phyloP scores from a whole-genome alignment of 2,329 filamentous ascomycete genomes.

The Sarocladium strictum region DNA sequence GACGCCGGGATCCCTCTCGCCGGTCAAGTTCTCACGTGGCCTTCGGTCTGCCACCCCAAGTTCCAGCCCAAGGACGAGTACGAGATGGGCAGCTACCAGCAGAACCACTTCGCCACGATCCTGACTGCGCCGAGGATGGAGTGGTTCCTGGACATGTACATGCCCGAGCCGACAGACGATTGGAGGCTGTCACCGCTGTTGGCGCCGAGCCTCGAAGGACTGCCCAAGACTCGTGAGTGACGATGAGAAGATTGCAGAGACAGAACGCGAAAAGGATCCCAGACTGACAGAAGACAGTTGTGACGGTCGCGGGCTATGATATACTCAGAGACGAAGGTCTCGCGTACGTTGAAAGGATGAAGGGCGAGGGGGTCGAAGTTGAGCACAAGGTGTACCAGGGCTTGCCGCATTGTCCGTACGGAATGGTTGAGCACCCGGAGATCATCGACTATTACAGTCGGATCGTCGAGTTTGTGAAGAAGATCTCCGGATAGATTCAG shows the following conservation, averaged over 20 bases:
- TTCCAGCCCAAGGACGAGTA: slow-evolving; percentile 26
- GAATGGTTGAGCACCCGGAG: slow-evolving; percentile 11
- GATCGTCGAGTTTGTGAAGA: slow-evolving; percentile 11
- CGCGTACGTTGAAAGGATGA: slow-evolving; percentile 29
- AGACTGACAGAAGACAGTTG: no score
- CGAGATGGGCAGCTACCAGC: slow-evolving; percentile 28
- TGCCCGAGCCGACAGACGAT: slow-evolving; percentile 20
- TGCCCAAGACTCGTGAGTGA: slow-evolving; percentile 28
- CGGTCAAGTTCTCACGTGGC: slow-evolving; percentile 28
- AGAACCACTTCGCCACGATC: slow-evolving; percentile 26
- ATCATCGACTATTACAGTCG: slow-evolving; percentile 11
- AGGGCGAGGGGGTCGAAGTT: slow-evolving; percentile 24
- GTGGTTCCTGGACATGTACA: slow-evolving; percentile 29
- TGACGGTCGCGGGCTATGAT: slow-evolving; percentile 29
- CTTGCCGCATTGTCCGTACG: slow-evolving; percentile 29
- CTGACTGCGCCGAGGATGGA: slow-evolving; percentile 23
- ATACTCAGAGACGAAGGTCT: slow-evolving; percentile 31
- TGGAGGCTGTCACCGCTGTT: slow-evolving; percentile 26
- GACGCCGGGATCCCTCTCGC: slow-evolving; percentile 24
- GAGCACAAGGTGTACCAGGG: slow-evolving; percentile 27
- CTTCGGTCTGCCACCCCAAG: slow-evolving; percentile 29
- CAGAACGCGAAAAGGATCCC: no score
- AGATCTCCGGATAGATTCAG: slow-evolving; percentile 7
- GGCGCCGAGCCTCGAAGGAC: slow-evolving; percentile 21
- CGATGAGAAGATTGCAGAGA: no score